Conservation (phyloP, 2,329 filamentous ascomycete genomes). For the Aspergillus aculeatus region DNA sequence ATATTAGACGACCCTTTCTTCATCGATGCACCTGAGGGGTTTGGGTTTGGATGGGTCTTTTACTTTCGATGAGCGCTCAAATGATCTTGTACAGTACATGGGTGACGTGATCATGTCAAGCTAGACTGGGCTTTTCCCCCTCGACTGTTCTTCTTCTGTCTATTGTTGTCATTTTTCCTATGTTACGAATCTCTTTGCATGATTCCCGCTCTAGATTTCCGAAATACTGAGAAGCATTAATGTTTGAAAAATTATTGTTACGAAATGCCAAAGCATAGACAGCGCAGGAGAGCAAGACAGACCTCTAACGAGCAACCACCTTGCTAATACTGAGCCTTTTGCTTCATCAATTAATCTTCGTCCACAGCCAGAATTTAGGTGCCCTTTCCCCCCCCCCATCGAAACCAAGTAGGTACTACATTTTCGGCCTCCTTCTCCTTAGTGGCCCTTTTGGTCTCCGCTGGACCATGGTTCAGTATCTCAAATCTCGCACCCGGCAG, state of each 20-base stretch:
- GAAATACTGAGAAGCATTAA: not conserved
- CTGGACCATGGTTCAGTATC: constrained; percentile 8
- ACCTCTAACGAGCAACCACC: too few relatives aligned
- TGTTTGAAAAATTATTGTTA: not conserved
- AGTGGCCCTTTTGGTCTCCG: not conserved
- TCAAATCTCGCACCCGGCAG: constrained; percentile 5
- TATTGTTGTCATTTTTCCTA: not conserved
- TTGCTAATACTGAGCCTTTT: too few relatives aligned
- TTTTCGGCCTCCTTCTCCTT: not conserved
- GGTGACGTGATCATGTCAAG: constrained; percentile 22
- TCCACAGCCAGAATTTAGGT: too few relatives aligned
- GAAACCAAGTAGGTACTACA: too few relatives aligned
- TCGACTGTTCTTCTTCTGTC: not conserved
- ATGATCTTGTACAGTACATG: constrained; percentile 22
- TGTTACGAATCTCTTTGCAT: not conserved
- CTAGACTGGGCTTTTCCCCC: constrained; percentile 15
- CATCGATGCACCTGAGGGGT: constrained; percentile 17
- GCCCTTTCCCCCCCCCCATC: too few relatives aligned
- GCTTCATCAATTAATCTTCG: too few relatives aligned
- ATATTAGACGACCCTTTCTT: constrained; percentile 7
- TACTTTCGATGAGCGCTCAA: constrained; percentile 4
- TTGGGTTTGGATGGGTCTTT: constrained; percentile 4
- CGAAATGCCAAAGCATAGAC: too few relatives aligned
- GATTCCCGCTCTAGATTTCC: not conserved
- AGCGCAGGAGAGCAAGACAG: too few relatives aligned